Evolutionary conservation across 148 eudicot species (phyloP).

Genomic region (Spergularia bocconei): DNA sequence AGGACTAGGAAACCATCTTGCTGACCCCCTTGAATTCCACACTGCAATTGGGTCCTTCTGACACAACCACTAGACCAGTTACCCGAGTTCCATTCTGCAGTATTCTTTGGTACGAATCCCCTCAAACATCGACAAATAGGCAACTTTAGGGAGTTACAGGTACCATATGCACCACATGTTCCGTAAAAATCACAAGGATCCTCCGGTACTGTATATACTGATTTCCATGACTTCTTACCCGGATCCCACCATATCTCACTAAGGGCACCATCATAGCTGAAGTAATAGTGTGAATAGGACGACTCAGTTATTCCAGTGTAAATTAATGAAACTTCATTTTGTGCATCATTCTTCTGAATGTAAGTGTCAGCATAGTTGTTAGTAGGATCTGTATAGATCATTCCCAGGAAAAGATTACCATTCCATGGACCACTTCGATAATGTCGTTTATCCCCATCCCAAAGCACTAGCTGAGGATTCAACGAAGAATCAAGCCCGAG

Average conservation of each 20-base stretch:
- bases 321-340: neutral
- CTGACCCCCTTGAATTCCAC: conserved; percentile 23
- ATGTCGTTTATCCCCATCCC: conserved; percentile 8
- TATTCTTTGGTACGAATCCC: conserved; percentile 45
- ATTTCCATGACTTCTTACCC: neutral
- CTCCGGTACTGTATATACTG: conserved; percentile 9
- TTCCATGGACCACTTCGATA: conserved; percentile 19
- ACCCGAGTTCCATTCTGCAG: conserved; percentile 42
- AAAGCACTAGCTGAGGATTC: conserved; percentile 30
- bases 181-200: conserved; percentile 46
- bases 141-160: conserved; percentile 38
- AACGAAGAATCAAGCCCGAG: conserved; percentile 8
- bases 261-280: conserved; percentile 25
- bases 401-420: conserved; percentile 14
- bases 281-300: conserved; percentile 16
- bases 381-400: conserved; percentile 6
- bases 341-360: neutral
- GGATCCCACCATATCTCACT: conserved; percentile 20
- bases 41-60: conserved; percentile 36
- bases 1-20: conserved; percentile 38
- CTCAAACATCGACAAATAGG: conserved; percentile 51
- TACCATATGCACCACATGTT: conserved; percentile 57
- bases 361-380: conserved; percentile 12
- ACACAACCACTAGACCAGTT: conserved; percentile 55
- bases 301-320: conserved; percentile 2